Percentiles rank a stretch among this genome's conserved stretches.
Evolutionary conservation across 163 green algal genomes (phyloP).

Genomic region (Trebouxia gelatinosa): DNA sequence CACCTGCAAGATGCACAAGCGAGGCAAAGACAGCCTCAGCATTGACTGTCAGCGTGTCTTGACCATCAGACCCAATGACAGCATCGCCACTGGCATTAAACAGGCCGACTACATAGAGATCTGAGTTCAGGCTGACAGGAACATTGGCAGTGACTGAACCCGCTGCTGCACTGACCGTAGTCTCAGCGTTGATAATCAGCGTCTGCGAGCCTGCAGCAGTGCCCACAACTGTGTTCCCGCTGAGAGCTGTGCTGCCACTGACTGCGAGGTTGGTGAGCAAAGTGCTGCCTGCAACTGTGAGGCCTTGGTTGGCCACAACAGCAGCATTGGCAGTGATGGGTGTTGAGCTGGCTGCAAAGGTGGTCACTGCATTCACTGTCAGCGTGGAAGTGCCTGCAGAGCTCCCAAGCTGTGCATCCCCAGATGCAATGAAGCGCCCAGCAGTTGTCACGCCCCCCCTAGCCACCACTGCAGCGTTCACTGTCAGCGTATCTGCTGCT

Average conservation of each 20-base stretch:
- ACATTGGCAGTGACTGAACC: background rate
- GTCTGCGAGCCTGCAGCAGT: background rate
- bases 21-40: background rate
- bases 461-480: background rate
- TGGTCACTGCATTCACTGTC: constrained; percentile 19
- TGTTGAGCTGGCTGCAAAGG: constrained; percentile 8
- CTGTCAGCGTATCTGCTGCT: background rate
- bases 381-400: background rate
- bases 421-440: background rate
- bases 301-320: background rate
- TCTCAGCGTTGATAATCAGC: background rate
- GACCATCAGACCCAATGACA: too few species aligned
- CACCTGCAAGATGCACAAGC: too few species aligned
- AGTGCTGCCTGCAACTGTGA: background rate
- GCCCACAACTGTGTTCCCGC: background rate
- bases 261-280: background rate
- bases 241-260: background rate
- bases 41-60: background rate
- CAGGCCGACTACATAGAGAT: background rate
- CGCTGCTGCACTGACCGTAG: background rate
- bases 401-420: background rate
- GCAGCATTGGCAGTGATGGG: background rate
- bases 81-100: too few species aligned
- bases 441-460: background rate
- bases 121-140: background rate